Percentiles rank a stretch among this genome's conserved stretches.
Evolutionary conservation across 345 rosid species (phyloP).

Genomic region (Ceriops tagal): DNA sequence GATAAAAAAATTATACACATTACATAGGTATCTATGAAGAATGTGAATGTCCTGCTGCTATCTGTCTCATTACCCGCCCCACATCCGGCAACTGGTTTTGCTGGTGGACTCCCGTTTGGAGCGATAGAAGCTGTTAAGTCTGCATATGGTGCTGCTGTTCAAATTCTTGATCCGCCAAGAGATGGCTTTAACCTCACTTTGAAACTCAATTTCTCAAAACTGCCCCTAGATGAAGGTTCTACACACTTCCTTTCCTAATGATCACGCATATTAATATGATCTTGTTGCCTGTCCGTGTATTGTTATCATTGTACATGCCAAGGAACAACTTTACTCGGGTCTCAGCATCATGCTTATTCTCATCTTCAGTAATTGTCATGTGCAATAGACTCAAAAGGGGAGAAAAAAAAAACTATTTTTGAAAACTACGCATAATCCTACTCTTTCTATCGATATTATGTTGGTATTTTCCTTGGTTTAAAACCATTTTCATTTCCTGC

Average conservation of each 20-base stretch:
- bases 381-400: too few species aligned
- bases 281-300: conserved; percentile 23
- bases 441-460: too few species aligned
- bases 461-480: too few species aligned
- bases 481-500: too few species aligned
- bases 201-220: conserved; percentile 80
- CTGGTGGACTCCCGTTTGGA: conserved; percentile 85
- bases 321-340: conserved; percentile 3
- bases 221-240: conserved; percentile 89
- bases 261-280: conserved; percentile 28
- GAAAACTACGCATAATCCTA: too few species aligned
- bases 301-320: conserved; percentile 3
- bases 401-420: too few species aligned
- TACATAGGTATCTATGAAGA: conserved; percentile 78
- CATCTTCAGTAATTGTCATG: not conserved
- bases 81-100: conserved; percentile 72
- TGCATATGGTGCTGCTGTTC: conserved; percentile 66
- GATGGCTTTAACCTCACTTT: conserved; percentile 93
- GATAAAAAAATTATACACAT: too few species aligned
- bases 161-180: conserved; percentile 96
- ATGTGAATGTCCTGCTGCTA: conserved; percentile 58
- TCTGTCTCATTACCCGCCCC: conserved; percentile 87
- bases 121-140: conserved; percentile 94
- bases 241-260: conserved; percentile 40
- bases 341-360: conserved; percentile 3